Conservation (phyloP, 2,329 filamentous ascomycete genomes). For the Sclerotinia nivalis region DNA sequence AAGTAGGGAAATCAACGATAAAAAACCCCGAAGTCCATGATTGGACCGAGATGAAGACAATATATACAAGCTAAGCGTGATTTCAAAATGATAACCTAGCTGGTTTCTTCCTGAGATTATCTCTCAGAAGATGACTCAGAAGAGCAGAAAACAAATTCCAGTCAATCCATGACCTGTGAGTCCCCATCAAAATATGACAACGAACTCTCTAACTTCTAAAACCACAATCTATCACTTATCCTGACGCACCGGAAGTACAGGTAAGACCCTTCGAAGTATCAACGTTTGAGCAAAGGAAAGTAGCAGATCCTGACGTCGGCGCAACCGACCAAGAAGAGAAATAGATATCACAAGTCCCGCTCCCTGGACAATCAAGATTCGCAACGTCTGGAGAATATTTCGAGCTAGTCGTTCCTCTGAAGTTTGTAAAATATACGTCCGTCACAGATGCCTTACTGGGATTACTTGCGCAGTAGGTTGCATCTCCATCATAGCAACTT, state of each 20-base stretch:
- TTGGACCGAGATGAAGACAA: neutral
- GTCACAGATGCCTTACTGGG: conserved; percentile 43
- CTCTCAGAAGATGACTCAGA: neutral
- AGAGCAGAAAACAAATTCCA: neutral
- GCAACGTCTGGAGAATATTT: conserved; percentile 43
- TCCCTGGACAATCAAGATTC: conserved; percentile 45
- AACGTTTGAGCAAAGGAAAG: conserved; percentile 43
- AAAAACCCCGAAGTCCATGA: no score
- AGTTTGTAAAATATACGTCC: conserved; percentile 43
- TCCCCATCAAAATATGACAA: neutral
- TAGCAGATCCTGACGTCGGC: conserved; percentile 41
- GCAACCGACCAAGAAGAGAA: conserved; percentile 43
- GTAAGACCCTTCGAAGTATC: conserved; percentile 40
- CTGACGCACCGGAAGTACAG: conserved; percentile 43
- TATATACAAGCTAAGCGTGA: neutral
- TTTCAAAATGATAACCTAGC: neutral
- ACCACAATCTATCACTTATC: conserved; percentile 29
- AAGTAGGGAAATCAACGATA: neutral
- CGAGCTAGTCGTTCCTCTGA: conserved; percentile 44
- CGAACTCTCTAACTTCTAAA: neutral
- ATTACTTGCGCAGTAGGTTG: conserved; percentile 42
- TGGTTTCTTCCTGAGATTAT: neutral
- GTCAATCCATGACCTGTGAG: neutral
- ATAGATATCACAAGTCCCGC: conserved; percentile 44
- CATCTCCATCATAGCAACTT: conserved; percentile 46